Evolutionary conservation across 176 grass and related monocot genomes (phyloP).

Genomic region (Carex parvula): DNA sequence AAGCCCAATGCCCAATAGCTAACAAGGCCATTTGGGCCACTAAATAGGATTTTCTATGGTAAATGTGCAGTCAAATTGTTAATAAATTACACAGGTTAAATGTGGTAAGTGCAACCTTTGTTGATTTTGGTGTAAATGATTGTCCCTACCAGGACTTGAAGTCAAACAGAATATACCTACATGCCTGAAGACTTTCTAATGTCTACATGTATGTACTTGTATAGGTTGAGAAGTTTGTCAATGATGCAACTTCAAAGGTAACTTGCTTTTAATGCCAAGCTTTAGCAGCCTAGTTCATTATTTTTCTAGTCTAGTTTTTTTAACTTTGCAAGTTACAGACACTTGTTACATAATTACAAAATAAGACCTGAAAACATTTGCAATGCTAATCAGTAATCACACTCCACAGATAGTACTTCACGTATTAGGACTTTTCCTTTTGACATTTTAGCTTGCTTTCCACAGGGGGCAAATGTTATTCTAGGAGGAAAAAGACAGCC

Average conservation of each 20-base stretch:
- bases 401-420: not conserved
- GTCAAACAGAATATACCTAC: not conserved
- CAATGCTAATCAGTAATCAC: not conserved
- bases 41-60: not conserved
- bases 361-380: not conserved
- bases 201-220: conserved; percentile 33
- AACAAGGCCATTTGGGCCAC: not conserved
- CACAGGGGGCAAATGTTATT: conserved; percentile 79
- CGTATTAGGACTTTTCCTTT: not conserved
- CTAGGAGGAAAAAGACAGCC: conserved; percentile 85
- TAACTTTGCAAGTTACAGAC: not conserved
- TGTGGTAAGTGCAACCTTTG: not conserved
- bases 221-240: conserved; percentile 82
- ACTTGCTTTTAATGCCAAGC: conserved; percentile 7
- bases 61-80: not conserved
- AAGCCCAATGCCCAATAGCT: not conserved
- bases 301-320: conserved; percentile 1
- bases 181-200: not conserved
- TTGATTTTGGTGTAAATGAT: not conserved
- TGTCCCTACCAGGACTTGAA: not conserved
- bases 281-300: not conserved
- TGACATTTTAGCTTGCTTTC: not conserved
- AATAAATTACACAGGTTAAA: not conserved
- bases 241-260: conserved; percentile 89
- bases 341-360: conserved; percentile 1